These are phyloP conservation scores for Penicillium corylophilum DNA, from an alignment of 2,329 filamentous ascomycete genomes.

Conservation along the genomic window DNA sequence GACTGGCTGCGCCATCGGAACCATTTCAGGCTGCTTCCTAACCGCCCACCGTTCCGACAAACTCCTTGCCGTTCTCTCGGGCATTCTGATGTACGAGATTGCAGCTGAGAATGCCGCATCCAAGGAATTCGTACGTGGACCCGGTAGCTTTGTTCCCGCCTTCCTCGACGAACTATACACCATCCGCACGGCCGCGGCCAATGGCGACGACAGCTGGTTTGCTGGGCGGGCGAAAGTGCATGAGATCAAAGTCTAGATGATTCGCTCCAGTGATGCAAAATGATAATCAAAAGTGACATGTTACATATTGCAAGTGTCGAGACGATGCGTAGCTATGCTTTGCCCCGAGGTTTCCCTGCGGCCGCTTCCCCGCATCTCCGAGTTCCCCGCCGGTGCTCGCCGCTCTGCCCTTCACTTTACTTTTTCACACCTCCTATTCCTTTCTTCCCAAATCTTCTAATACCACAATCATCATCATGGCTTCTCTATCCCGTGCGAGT, in stretches of 20 bases:
- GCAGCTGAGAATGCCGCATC: slow-evolving; percentile 66
- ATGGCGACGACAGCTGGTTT: slow-evolving; percentile 37
- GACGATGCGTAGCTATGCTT: not conserved
- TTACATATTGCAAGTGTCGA: not conserved
- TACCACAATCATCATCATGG: slow-evolving; percentile 3
- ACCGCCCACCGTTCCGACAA: slow-evolving; percentile 64
- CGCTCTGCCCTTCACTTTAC: slow-evolving; percentile 3
- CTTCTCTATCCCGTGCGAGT: slow-evolving; percentile 11
- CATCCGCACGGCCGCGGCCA: slow-evolving; percentile 36
- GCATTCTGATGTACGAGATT: slow-evolving; percentile 73
- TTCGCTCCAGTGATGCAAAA: slow-evolving; percentile 2
- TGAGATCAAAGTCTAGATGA: slow-evolving; percentile 28
- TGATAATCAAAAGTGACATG: not conserved
- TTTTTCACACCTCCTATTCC: not conserved
- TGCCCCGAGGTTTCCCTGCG: slow-evolving; percentile 11
- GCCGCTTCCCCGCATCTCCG: slow-evolving; percentile 20
- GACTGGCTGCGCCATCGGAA: slow-evolving; percentile 83
- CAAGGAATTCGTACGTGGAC: slow-evolving; percentile 66
- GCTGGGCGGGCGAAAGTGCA: slow-evolving; percentile 37
- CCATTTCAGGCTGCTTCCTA: slow-evolving; percentile 72
- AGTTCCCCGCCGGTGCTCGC: slow-evolving; percentile 16
- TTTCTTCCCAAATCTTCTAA: not conserved
- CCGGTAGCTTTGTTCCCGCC: slow-evolving; percentile 81
- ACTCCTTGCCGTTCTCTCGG: slow-evolving; percentile 71
- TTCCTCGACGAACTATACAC: slow-evolving; percentile 72